Evolutionary conservation across 345 rosid genomes (phyloP).

Genomic region (Pistacia atlantica): DNA sequence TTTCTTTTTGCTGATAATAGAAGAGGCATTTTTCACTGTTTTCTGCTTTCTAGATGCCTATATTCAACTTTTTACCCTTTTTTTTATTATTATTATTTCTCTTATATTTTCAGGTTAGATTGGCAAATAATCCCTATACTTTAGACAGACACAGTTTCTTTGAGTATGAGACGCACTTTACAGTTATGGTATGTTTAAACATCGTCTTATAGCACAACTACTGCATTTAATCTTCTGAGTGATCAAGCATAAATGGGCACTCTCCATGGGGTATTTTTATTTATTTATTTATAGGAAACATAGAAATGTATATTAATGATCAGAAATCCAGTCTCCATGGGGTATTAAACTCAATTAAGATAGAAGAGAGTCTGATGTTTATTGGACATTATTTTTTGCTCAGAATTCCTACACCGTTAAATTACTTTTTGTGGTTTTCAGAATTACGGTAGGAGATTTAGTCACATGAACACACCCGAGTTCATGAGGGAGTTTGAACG

Average conservation of each 20-base stretch:
- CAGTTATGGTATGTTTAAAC: slow-evolving; percentile 78
- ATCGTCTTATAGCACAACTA: not conserved
- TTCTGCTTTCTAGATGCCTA: slow-evolving; percentile 17
- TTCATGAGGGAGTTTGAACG: slow-evolving; percentile 81
- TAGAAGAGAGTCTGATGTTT: not conserved
- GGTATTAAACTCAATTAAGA: not conserved
- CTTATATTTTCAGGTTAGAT: slow-evolving; percentile 66
- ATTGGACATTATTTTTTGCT: slow-evolving; percentile 3
- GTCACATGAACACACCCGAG: slow-evolving; percentile 78
- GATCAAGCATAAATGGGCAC: not conserved
- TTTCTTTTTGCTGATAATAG: not conserved
- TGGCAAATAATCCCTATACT: slow-evolving; percentile 83
- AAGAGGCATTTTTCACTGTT: not conserved
- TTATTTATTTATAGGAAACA: no score
- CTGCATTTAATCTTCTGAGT: not conserved
- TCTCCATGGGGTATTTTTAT: not conserved
- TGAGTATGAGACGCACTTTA: slow-evolving; percentile 96
- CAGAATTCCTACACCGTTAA: not conserved
- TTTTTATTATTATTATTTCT: not conserved
- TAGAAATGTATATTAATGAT: no score
- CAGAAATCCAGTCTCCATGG: not conserved
- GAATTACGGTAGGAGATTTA: slow-evolving; percentile 84
- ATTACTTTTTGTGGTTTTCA: slow-evolving; percentile 36
- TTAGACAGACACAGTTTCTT: slow-evolving; percentile 76
- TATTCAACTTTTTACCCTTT: not conserved